Base-by-base conservation (phyloP, 2,329 filamentous ascomycete species). In the Pyrenophora graminea region DNA sequence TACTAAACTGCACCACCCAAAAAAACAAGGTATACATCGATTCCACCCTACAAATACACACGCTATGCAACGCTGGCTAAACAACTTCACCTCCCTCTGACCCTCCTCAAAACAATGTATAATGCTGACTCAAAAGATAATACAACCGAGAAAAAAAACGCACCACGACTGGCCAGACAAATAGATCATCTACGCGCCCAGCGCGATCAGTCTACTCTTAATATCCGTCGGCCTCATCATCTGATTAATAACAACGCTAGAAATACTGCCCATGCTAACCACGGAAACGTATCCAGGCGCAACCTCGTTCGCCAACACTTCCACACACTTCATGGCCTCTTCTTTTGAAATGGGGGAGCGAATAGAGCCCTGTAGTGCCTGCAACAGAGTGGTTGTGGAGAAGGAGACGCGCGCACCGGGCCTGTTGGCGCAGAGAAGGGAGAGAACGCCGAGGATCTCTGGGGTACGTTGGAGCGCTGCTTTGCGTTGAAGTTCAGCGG, bases 391-490 rank as follows among this genome's bases (percentile, higher is more conserved):
- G 3, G 67, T 65, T 58, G 78, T 74, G 18, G 75, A 76, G 59
- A 80, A 76, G n/a, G 73, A 77, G 32, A 71, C 72, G 21, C 77
- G 71, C 30, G 60, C 52, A 23, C 67, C 67, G 6, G 67, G 61
- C 38, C 66, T 68, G 48, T 57, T 66, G 2, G 71, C 73, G 10
- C 72, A 73, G 7, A 80, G 68, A 3, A 79, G 63, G 0, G 73
- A 72, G 2, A 80, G 64, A 2, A 79, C 71, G 2, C 71, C 67
- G 0, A 77, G 63, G 8, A 80, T 70, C 32, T 80, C 78, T 52
- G 77, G 74, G 3, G 77, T 66, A 13, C 77, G 74, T 46, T 79
- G 76, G 1, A 80, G 72, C 2, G 79, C 79, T 1, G 77, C 72
- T 42, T 63, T 68, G n/a, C 77, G 78, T 34, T 76, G 73, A 4